These are phyloP conservation scores for Gypsophila paniculata DNA, from an alignment of 179 eudicot species.

Conservation along the genomic window DNA sequence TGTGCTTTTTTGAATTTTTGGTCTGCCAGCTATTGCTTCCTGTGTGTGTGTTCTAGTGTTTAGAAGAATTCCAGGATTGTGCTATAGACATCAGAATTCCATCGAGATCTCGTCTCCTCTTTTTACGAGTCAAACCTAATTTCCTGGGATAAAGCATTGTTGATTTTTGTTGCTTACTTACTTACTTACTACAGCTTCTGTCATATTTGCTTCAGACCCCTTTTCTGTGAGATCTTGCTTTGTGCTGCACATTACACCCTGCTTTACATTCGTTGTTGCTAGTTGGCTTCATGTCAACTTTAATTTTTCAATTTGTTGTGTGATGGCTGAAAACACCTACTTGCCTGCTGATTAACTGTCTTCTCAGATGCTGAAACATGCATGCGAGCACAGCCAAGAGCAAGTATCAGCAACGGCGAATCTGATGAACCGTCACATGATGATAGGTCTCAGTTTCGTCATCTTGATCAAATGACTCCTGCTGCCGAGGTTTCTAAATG, in stretches of 20 bases:
- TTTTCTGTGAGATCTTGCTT: neutral
- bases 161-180: too few relatives aligned
- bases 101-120: neutral
- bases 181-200: neutral
- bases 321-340: neutral
- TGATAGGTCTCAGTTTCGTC: conserved; percentile 39
- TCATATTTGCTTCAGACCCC: neutral
- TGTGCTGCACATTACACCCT: too few relatives aligned
- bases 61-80: too few relatives aligned
- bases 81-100: too few relatives aligned
- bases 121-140: neutral
- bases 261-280: neutral
- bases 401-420: conserved; percentile 54
- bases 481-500: conserved; percentile 61
- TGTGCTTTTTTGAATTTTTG: neutral
- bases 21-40: neutral
- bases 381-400: conserved; percentile 48
- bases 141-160: neutral
- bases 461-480: conserved; percentile 32
- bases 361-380: conserved; percentile 54
- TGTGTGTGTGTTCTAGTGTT: neutral
- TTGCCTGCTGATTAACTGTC: conserved; percentile 4
- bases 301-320: neutral
- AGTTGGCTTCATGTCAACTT: neutral
- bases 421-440: conserved; percentile 38